Evolutionary conservation across 2,329 filamentous ascomycete species (phyloP), one percentile per base, ranked within the genome.

Genomic region (Dothistroma septosporum): DNA sequence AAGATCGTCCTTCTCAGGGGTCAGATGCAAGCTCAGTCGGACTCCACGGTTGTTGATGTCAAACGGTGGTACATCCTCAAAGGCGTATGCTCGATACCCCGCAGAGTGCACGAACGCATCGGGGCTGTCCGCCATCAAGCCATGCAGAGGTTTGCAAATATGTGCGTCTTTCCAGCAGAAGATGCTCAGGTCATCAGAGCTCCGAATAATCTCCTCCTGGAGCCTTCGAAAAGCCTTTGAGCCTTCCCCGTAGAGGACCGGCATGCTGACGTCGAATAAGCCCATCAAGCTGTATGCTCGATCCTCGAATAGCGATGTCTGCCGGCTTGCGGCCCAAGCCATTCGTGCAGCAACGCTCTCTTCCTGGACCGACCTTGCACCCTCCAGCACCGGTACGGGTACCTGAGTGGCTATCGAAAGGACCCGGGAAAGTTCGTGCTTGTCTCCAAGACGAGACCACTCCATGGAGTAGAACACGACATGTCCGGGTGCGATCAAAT

Each of bases 71-170:
- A 68, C 64, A 9, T 69, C 68, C 55, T 72, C 69, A 64, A 66
- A 72, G 49, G 69, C 60, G 58, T 71, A 74, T 10, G 68, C 67
- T 12, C 71, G 55, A 5, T 70, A 72, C 14, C 72, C 64, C 11
- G 72, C 72, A 1, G 75, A 76, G 60, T 75, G 73, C 1, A 72
- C 71, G 64, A 80, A 80, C 1, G 72, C 72, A 47, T 66, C 65
- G 14, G 75, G 61, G 19, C 49, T 57, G 48, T 58, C 53, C 10
- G 61, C 64, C 16, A 66, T 62, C 22, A 66, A 37, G 14, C 64
- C 64, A 48, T 64, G 59, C 6, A 41, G n/a, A 16, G 10, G 14
- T 12, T 56, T 41, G 37, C 59, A 54, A 16, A 57, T 12, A 11
- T 58, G 35, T 12, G 48, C 9, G 22, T 58, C 58, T 12, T 21